A percentile compares a stretch with the other conserved stretches of the same genome.
Evolutionary conservation across 192 early-diverging fungal genomes (phyloP).

Genomic region (Mortierella hygrophila): DNA sequence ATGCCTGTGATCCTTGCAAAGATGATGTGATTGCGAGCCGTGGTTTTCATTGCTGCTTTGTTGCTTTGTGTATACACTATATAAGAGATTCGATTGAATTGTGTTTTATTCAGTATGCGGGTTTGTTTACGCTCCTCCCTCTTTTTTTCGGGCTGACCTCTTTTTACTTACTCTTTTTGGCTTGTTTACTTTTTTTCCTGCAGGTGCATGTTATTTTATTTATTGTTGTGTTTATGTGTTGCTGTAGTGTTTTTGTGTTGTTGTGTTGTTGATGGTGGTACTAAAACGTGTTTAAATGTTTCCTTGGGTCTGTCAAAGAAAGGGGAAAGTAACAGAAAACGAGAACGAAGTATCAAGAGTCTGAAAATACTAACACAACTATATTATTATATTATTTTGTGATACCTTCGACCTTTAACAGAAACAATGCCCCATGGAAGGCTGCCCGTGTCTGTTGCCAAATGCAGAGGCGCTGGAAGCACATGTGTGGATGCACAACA

Average conservation of each 20-base stretch:
- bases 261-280: background rate
- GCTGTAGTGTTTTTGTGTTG: background rate
- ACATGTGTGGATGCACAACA: constrained; percentile 55
- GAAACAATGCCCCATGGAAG: constrained; percentile 50
- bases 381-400: background rate
- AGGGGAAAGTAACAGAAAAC: background rate
- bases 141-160: background rate
- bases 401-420: constrained; percentile 8
- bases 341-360: background rate
- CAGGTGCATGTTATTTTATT: constrained; percentile 2
- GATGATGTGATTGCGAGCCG: constrained; percentile 5
- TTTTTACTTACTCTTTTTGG: background rate
- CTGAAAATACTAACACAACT: background rate
- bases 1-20: constrained; percentile 6
- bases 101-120: background rate
- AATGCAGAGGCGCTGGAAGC: constrained; percentile 36
- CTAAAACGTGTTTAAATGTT: constrained; percentile 11
- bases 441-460: constrained; percentile 37
- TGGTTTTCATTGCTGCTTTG: background rate
- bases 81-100: background rate
- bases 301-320: background rate
- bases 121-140: background rate
- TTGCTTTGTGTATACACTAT: background rate
- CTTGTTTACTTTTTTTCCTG: constrained; percentile 4
- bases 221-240: background rate